Evolutionary conservation across 2,329 filamentous ascomycete species (phyloP).

Genomic region (Pezicula radicicola): DNA sequence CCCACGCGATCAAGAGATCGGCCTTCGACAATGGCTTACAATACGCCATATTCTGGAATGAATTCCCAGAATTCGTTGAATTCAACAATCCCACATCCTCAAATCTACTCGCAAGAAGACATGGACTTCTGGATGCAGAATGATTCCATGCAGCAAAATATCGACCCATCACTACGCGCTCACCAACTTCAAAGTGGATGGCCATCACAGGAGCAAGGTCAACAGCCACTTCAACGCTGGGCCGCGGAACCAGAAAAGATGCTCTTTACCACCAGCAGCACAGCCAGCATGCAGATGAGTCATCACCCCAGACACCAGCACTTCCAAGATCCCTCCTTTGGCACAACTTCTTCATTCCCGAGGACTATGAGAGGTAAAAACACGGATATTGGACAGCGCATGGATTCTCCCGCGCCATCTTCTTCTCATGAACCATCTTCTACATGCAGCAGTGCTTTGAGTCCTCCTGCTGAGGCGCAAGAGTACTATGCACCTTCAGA

Average conservation of each 20-base stretch:
- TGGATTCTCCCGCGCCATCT: constrained; percentile 20
- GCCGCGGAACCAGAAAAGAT: background rate
- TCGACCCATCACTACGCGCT: constrained; percentile 15
- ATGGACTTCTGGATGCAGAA: constrained; percentile 6
- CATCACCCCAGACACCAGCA: background rate
- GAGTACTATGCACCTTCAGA: constrained; percentile 8
- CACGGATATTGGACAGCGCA: constrained; percentile 3
- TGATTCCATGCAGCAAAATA: constrained; percentile 8
- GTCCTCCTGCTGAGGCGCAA: constrained; percentile 16
- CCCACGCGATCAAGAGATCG: constrained; percentile 3
- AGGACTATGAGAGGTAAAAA: background rate
- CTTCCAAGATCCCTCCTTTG: constrained; percentile 2
- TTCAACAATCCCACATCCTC: background rate
- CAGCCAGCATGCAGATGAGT: constrained; percentile 12
- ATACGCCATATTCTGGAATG: constrained; percentile 5
- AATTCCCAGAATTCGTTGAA: background rate
- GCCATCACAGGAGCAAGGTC: background rate
- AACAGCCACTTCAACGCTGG: constrained; percentile 7
- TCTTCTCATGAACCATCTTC: constrained; percentile 21
- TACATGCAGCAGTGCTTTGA: constrained; percentile 15
- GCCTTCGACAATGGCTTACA: constrained; percentile 1
- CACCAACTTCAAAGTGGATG: background rate
- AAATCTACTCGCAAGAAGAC: constrained; percentile 8
- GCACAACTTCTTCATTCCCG: constrained; percentile 15
- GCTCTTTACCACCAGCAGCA: constrained; percentile 16